Conservation (phyloP, 495 filamentous ascomycete genomes). For the Penicillium crystallinum region DNA sequence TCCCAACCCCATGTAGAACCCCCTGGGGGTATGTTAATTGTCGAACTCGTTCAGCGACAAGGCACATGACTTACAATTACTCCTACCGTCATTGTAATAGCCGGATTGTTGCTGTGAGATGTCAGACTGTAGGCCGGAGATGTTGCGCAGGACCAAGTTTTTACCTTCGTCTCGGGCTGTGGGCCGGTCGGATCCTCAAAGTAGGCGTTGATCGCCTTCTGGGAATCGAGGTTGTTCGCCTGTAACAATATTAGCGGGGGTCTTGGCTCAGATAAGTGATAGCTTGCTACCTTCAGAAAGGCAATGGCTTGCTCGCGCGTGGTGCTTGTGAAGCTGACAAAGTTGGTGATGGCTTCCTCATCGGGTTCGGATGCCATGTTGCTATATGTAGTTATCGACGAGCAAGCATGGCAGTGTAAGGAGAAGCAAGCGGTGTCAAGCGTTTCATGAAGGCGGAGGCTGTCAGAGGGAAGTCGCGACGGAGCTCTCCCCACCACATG, state of each 20-base stretch:
- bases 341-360: constrained; percentile 43
- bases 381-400: not conserved
- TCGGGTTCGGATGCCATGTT: constrained; percentile 41
- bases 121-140: constrained; percentile 8
- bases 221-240: constrained; percentile 45
- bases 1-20: constrained; percentile 53
- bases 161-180: constrained; percentile 31
- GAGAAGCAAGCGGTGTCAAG: not conserved
- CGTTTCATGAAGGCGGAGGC: not conserved
- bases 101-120: constrained; percentile 10
- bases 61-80: constrained; percentile 13
- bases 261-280: not conserved
- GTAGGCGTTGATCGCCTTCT: constrained; percentile 50
- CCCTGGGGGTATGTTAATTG: constrained; percentile 5
- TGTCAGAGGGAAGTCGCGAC: constrained; percentile 2
- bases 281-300: constrained; percentile 39
- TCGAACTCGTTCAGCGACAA: not conserved
- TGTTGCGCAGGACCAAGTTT: not conserved
- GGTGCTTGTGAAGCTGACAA: constrained; percentile 43
- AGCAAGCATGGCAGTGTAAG: constrained; percentile 3
- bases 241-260: constrained; percentile 16
- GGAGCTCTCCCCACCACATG: constrained; percentile 40
- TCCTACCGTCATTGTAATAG: constrained; percentile 22
- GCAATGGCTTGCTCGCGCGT: constrained; percentile 42
- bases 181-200: constrained; percentile 46